A percentile compares a stretch with the other conserved stretches of the same genome.
Conservation (phyloP, 805 yeast species). For the Zygosaccharomyces kombuchaensis region DNA sequence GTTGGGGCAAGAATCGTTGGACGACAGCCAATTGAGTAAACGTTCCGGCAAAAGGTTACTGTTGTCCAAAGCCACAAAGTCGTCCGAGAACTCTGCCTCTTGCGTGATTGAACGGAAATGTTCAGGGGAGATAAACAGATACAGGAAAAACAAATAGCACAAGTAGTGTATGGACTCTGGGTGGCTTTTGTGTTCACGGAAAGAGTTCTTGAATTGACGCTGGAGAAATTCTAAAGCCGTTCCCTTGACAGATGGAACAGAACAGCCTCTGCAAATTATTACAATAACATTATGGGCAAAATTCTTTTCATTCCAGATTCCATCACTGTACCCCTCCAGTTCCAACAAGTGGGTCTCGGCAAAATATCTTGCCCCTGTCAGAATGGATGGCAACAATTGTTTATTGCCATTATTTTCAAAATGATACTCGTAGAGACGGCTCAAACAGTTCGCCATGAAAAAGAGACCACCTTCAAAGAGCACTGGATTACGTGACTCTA, state of each 20-base stretch:
- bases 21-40: conserved; percentile 33
- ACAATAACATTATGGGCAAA: conserved; percentile 49
- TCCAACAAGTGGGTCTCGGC: conserved; percentile 38
- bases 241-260: conserved; percentile 51
- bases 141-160: conserved; percentile 35
- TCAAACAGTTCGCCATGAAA: conserved; percentile 37
- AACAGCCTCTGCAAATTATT: conserved; percentile 52
- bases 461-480: conserved; percentile 40
- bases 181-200: conserved; percentile 32
- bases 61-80: conserved; percentile 32
- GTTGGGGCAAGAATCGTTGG: conserved; percentile 31
- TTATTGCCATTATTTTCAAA: conserved; percentile 30
- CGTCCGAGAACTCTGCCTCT: conserved; percentile 37
- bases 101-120: conserved; percentile 35
- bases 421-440: conserved; percentile 31
- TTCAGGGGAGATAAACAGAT: conserved; percentile 36
- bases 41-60: conserved; percentile 38
- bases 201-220: conserved; percentile 42
- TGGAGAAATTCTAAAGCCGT: conserved; percentile 45
- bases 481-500: conserved; percentile 34
- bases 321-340: conserved; percentile 41
- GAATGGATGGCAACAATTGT: conserved; percentile 29
- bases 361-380: conserved; percentile 36
- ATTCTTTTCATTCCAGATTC: conserved; percentile 41
- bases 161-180: conserved; percentile 18